Evolutionary conservation across 352 stramenopile species (phyloP).

Genomic region (Phytophthora palmivora): DNA sequence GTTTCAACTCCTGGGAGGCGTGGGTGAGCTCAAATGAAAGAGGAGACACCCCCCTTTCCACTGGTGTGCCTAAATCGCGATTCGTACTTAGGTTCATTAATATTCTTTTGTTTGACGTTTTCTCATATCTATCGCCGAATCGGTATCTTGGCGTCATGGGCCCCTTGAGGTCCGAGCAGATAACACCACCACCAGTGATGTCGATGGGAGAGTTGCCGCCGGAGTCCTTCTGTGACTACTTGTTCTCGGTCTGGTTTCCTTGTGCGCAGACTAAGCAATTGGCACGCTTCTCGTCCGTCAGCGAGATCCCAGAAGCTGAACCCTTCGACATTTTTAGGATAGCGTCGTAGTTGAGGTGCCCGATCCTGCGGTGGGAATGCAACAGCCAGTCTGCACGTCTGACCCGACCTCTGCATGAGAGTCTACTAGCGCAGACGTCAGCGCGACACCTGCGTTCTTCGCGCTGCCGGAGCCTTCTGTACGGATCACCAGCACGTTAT

Average conservation of each 20-base stretch:
- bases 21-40: too few relatives aligned
- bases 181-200: constrained; percentile 12
- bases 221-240: constrained; percentile 19
- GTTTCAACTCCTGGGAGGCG: too few relatives aligned
- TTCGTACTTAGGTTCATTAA: too few relatives aligned
- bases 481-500: constrained; percentile 18
- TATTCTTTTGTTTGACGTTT: too few relatives aligned
- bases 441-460: not conserved
- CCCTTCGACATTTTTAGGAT: constrained; percentile 13
- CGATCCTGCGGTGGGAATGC: constrained; percentile 21
- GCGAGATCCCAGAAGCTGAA: constrained; percentile 8
- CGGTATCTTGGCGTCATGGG: constrained; percentile 5
- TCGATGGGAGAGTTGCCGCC: constrained; percentile 23
- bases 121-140: constrained; percentile 14
- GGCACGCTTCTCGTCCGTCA: constrained; percentile 4
- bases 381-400: constrained; percentile 17
- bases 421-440: constrained; percentile 20
- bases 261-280: constrained; percentile 25
- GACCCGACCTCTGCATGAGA: constrained; percentile 5
- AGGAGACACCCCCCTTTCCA: too few relatives aligned
- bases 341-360: constrained; percentile 20
- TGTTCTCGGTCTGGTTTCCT: constrained; percentile 29
- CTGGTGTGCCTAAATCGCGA: too few relatives aligned
- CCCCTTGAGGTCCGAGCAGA: constrained; percentile 14
- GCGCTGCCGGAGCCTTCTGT: not conserved